Evolutionary conservation across 2,329 filamentous ascomycete species (phyloP).

Genomic region (Aspergillus pseudoglaucus): DNA sequence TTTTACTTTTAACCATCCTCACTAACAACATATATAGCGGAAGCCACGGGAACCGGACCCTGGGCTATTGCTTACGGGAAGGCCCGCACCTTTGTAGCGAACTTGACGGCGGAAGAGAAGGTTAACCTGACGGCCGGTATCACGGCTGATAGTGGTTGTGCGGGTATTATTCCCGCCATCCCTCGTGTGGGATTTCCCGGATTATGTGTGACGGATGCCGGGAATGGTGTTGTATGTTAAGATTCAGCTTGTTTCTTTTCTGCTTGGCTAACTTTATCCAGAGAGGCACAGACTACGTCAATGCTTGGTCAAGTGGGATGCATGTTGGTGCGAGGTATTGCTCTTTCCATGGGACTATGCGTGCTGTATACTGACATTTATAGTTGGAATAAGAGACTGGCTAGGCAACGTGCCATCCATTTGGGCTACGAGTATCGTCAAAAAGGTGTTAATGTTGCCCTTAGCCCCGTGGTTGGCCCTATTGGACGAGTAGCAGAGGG

Average conservation of each 20-base stretch:
- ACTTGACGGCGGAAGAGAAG: slow-evolving; percentile 39
- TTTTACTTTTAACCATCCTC: neutral
- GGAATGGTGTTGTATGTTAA: slow-evolving; percentile 30
- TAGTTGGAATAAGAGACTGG: slow-evolving; percentile 32
- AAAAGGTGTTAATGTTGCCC: slow-evolving; percentile 38
- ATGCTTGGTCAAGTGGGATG: slow-evolving; percentile 17
- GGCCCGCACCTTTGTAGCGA: slow-evolving; percentile 32
- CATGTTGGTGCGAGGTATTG: slow-evolving; percentile 22
- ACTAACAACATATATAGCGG: slow-evolving; percentile 7
- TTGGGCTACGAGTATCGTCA: slow-evolving; percentile 35
- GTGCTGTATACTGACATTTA: neutral
- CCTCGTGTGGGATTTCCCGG: slow-evolving; percentile 28
- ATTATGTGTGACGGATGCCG: slow-evolving; percentile 38
- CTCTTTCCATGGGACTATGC: neutral
- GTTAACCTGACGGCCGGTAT: slow-evolving; percentile 28
- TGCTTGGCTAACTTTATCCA: neutral
- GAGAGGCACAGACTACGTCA: slow-evolving; percentile 27
- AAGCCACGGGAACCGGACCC: slow-evolving; percentile 21
- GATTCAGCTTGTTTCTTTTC: neutral
- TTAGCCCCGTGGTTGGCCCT: slow-evolving; percentile 40
- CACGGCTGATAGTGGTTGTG: slow-evolving; percentile 19
- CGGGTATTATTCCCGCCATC: slow-evolving; percentile 26
- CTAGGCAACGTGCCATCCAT: slow-evolving; percentile 23
- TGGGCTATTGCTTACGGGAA: slow-evolving; percentile 33
- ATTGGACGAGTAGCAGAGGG: slow-evolving; percentile 24